Base-by-base conservation (phyloP, 192 early-diverging fungal genomes). In the Spizellomyces sp. region DNA sequence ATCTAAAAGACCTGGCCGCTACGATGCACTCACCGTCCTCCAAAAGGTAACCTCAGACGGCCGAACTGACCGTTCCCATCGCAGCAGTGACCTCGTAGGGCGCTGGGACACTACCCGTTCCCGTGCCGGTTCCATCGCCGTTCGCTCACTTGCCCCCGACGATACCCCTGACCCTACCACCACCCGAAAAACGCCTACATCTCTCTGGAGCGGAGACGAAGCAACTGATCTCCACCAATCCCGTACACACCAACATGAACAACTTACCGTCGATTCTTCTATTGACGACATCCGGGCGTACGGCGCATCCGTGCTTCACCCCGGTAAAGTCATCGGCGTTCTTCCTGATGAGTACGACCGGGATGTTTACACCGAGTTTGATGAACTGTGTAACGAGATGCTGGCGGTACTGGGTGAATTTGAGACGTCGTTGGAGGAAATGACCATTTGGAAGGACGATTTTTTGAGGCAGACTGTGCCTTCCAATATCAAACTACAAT, bases 391-490 rank as follows among this genome's bases (percentile, higher is more conserved):
- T 64, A 81, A 84, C 58, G 81, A 86, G 47, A 42, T 84, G 14
- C 46, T 84, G 59, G 47, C 43, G 27, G 70, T 64, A 0, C 21
- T 84, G 55, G 82, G 77, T 8, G 82, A 86, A 36, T 78, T 86
- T 44, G 85, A 86, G 57, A 69, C 77, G 12, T 61, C 80, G 0
- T 56, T 86, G 54, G 85, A 86, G 58, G 85, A 86, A 48, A 70
- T 86, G 70, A 84, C 77, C 9, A 73, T 75, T 14, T 86, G 85
- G 85, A 86, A 86, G 62, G 79, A 86, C 56, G 82, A 77, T 43
- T 84, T 86, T 61, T 47, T 84, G 46, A 80, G 71, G 21, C 76
- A 79, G 63, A 74, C 77, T 45, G 82, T 84, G 5, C 76, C 79
- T 43, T 59, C 62, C n/a, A 75, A 71, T 41, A 71, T 86, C 42